Evolutionary conservation across 768 basidiomycete species (phyloP), one percentile per base, ranked within the genome.

Genomic region (Fistulinella prunicolor): DNA sequence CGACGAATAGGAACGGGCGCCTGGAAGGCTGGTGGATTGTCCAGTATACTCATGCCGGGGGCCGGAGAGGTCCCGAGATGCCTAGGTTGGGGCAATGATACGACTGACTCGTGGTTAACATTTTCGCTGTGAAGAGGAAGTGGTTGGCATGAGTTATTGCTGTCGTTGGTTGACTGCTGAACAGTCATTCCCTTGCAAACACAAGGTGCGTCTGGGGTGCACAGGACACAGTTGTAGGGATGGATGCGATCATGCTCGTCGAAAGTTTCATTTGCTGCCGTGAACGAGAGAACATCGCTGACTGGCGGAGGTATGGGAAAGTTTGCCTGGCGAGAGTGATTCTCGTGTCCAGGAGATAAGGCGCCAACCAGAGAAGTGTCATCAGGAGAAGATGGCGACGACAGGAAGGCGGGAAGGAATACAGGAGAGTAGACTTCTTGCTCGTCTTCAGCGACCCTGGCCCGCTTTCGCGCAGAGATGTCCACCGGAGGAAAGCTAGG

Each of bases 1-100:
- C 85, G 82, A 44, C 85, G 85, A 30, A 94, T 79, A 26, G 90
- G 89, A 22, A 94, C 82, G 3, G 92, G 79, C 0, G 89, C 82
- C 57, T 92, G 86, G 63, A 86, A 92, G 9, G 82, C 77, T 30
- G 89, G 86, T 1, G 89, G 76, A 55, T 86, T 82, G 48, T 89
- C 86, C 34, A 89, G 74, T 46, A 87, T 85, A 42, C 83, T 89
- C n/a, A 69, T 50, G 24, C 64, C 53, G 38, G 65, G 51, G 19
- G 65, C 53, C n/a, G 68, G 38, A 19, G 67, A 54, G 8, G 62
- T 34, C n/a, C 57, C 54, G 9, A 64, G 49, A 17, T 59, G 65
- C 36, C 68, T 50, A 50, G 67, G 30, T 58, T 64, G 46, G 43
- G 58, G 46, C 56, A 67, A 43, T 21, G 63, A 47, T 30, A 50